Evolutionary conservation across 345 rosid species (phyloP), one percentile per base, ranked within the genome.

Genomic region (Gossypium turneri): DNA sequence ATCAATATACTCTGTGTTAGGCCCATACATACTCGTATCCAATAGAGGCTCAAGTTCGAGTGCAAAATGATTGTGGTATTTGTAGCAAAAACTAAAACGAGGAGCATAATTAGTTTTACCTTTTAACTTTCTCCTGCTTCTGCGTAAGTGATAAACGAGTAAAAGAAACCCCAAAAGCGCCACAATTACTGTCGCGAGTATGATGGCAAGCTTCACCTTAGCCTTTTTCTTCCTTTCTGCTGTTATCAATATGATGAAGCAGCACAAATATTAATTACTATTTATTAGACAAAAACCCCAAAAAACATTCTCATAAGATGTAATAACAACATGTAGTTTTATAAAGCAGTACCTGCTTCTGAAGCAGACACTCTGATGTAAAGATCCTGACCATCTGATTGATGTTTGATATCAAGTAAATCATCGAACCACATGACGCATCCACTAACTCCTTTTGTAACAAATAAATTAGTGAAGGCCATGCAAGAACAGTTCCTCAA

Each of bases 351-450:
- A 56, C 29, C 75, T 44, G 75, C 7, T 34, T 34, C 25, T 79
- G 82, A 80, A 45, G 77, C 65, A 8, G 97, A 85, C 17, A 94
- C 93, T 76, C 74, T 90, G 9, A 85, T 85, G 73, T 74, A 72
- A 67, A 94, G 73, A 88, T 80, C 79, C 92, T 53, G 82, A 83
- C 52, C 76, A 15, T 29, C 62, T 3, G 74, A 25, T 56, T 43
- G 24, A 12, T 67, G 68, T 50, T 60, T 73, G 8, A 76, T 67
- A 61, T 80, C 79, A 67, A 72, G 7, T 9, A 76, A 73, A 59
- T 68, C 78, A 29, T 22, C 73, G n/a, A 45, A 76, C 74, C 78
- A 76, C 41, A 76, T 58, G 20, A 2, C 66, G 20, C 78, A 76
- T 4, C 74, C 78, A 11, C 74, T 76, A 0, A 61, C 78, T 43